A percentile compares a stretch with the other conserved stretches of the same genome.
Evolutionary conservation across 305 asterid species (phyloP).

Genomic region (Fraxinus sp.): DNA sequence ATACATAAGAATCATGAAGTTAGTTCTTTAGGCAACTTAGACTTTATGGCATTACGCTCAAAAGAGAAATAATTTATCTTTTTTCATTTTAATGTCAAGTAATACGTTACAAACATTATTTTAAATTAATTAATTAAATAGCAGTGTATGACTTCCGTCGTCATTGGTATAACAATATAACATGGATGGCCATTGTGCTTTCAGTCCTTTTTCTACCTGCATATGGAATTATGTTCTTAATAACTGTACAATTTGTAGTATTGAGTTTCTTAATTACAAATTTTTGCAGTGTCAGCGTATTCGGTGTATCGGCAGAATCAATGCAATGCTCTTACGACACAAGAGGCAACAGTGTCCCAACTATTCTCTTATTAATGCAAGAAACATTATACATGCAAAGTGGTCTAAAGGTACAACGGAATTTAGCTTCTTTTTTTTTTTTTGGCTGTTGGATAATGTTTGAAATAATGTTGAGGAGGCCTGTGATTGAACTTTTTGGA

Average conservation of each 20-base stretch:
- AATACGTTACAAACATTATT: too few relatives aligned
- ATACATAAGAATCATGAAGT: conserved; percentile 1
- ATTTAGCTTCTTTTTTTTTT: background rate
- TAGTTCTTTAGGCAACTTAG: background rate
- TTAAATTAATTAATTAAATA: background rate
- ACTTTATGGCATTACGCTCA: background rate
- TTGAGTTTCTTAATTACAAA: conserved; percentile 10
- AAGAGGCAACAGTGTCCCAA: conserved; percentile 95
- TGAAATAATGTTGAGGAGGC: background rate
- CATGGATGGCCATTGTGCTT: background rate
- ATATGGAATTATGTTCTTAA: background rate
- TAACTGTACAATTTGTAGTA: too few relatives aligned
- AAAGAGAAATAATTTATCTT: background rate
- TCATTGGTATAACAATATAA: background rate
- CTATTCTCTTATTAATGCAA: conserved; percentile 82
- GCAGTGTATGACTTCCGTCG: background rate
- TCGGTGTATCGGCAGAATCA: conserved; percentile 96
- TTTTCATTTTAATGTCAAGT: background rate
- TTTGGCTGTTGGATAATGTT: background rate
- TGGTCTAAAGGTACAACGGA: conserved; percentile 70
- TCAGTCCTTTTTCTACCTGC: background rate
- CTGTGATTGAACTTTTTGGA: background rate
- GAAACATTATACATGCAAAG: conserved; percentile 71
- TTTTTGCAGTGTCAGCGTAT: conserved; percentile 73
- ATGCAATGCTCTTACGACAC: conserved; percentile 93